These are phyloP conservation scores for Talaromyces wortmannii DNA, from an alignment of 495 filamentous ascomycete species.

Conservation along the genomic window DNA sequence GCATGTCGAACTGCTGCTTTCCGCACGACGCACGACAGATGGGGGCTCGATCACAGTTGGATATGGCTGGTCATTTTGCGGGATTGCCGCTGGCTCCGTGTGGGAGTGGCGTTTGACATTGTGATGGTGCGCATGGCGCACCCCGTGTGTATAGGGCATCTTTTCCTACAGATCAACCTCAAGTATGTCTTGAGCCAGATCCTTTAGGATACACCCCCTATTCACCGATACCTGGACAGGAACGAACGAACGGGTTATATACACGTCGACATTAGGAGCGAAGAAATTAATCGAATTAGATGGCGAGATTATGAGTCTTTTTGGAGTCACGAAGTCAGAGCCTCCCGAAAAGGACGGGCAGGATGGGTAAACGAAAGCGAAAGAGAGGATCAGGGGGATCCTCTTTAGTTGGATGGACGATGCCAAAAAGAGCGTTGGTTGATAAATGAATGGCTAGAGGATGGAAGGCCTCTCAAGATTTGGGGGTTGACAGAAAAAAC, in stretches of 20 bases:
- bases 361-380: neutral
- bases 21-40: neutral
- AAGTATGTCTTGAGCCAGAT: neutral
- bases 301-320: neutral
- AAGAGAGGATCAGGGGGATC: neutral
- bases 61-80: conserved; percentile 24
- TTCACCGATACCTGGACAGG: neutral
- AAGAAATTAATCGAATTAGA: neutral
- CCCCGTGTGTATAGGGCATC: conserved; percentile 1
- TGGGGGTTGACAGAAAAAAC: too few relatives aligned
- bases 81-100: neutral
- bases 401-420: neutral
- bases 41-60: conserved; percentile 3
- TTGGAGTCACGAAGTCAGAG: neutral
- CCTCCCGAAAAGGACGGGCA: neutral
- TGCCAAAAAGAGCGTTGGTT: neutral
- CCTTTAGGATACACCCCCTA: neutral
- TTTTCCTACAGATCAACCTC: neutral
- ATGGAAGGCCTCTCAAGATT: neutral
- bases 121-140: conserved; percentile 2
- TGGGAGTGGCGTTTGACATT: neutral
- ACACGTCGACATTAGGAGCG: neutral
- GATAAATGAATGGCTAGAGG: neutral
- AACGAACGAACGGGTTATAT: neutral
- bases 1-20: conserved; percentile 1